Conservation (phyloP, 306 rosid genomes). For the Quercus mongolica region DNA sequence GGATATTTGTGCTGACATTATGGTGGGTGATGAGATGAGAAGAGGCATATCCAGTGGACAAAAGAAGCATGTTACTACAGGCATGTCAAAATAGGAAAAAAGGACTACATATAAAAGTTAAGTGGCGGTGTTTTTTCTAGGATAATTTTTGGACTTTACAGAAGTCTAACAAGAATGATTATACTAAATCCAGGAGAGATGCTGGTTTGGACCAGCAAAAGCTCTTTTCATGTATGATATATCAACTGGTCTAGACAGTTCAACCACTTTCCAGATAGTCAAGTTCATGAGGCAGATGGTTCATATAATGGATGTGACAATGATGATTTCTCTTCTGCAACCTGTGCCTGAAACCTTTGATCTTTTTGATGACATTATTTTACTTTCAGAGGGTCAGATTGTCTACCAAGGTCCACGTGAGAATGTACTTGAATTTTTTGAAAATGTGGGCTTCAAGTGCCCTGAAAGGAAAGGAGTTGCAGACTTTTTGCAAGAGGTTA, state of each 20-base stretch:
- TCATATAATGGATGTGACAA: constrained; percentile 59
- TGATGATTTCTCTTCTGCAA: constrained; percentile 68
- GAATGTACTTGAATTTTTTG: constrained; percentile 49
- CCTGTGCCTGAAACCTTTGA: constrained; percentile 75
- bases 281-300: constrained; percentile 64
- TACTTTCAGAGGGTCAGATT: constrained; percentile 69
- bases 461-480: constrained; percentile 73
- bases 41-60: constrained; percentile 96
- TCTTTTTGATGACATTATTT: constrained; percentile 62
- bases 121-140: not conserved
- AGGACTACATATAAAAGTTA: not conserved
- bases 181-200: constrained; percentile 55
- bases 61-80: constrained; percentile 79
- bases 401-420: constrained; percentile 76
- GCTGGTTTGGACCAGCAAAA: constrained; percentile 76
- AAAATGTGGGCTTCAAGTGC: constrained; percentile 64
- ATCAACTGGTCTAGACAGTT: constrained; percentile 74
- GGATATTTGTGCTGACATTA: constrained; percentile 76
- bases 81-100: constrained; percentile 31
- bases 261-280: constrained; percentile 71
- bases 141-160: not conserved
- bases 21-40: constrained; percentile 93
- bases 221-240: constrained; percentile 77
- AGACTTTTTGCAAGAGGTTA: constrained; percentile 74
- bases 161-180: not conserved